phyloP scores from a whole-genome alignment of 768 basidiomycete genomes.

The Collybia sp. region DNA sequence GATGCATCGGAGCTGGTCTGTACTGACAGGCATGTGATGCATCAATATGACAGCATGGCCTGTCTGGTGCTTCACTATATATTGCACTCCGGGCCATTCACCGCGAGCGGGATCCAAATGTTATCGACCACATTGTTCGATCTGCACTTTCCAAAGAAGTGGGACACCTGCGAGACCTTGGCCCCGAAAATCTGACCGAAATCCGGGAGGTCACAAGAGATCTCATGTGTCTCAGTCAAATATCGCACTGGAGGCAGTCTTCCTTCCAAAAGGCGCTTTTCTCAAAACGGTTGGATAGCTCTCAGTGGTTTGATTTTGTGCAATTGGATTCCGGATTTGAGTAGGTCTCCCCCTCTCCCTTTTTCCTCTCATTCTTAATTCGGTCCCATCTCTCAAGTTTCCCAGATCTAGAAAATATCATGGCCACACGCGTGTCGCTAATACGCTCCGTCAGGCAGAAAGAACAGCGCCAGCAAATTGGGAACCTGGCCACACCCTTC shows the following conservation, averaged over 20 bases:
- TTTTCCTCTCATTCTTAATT: background rate
- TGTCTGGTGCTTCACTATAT: constrained; percentile 67
- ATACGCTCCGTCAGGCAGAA: constrained; percentile 63
- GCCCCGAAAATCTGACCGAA: constrained; percentile 76
- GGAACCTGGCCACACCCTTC: constrained; percentile 57
- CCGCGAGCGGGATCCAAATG: constrained; percentile 58
- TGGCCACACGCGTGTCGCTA: constrained; percentile 81
- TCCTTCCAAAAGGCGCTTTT: constrained; percentile 26
- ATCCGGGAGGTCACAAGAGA: constrained; percentile 65
- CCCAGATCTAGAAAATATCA: constrained; percentile 64
- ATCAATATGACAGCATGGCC: no score
- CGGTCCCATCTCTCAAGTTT: constrained; percentile 46
- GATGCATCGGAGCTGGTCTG: no score
- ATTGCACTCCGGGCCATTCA: constrained; percentile 74
- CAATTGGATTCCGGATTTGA: constrained; percentile 55
- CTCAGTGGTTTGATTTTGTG: constrained; percentile 38
- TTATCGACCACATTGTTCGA: constrained; percentile 46
- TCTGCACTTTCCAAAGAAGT: constrained; percentile 55
- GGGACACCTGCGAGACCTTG: constrained; percentile 55
- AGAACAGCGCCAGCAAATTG: constrained; percentile 75
- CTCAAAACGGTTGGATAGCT: constrained; percentile 24
- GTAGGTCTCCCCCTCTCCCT: constrained; percentile 45
- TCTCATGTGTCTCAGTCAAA: constrained; percentile 79
- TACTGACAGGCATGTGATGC: no score
- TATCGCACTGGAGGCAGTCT: constrained; percentile 54